Base-by-base conservation (phyloP, 371 early-diverging fungal genomes). In the Encephalitozoon hellem region DNA sequence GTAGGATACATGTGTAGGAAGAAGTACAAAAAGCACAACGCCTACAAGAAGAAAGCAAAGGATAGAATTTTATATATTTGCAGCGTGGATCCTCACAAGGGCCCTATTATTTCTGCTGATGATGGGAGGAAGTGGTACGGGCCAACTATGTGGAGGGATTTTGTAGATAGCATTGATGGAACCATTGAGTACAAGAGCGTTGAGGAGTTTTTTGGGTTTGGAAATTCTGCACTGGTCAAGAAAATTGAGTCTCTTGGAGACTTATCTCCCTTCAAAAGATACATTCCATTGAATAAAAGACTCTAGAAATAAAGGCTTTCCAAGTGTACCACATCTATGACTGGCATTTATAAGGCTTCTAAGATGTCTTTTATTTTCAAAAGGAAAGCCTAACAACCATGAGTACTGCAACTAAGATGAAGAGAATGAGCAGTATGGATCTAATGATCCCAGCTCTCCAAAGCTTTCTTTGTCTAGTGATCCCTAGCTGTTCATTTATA, bases 191-290 rank as follows among this genome's bases (percentile, higher is more conserved):
- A 65, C 43, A 67, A 54, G 30, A 72, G 15, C 43, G 18, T 79
- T 34, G 82, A 78, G 41, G 66, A 59, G 11, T 82, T 82, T 63
- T 82, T 82, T 72, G 82, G 82, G 28, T 42, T 82, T 3, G 68
- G 53, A 38, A 71, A 79, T 51, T 69, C 76, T 52, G 49, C 73
- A 9, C 32, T 77, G 9, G 74, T 69, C 55, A 77, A 67, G 26
- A 47, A 71, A 41, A 72, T 82, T 28, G 82, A 82, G 43, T 72
- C 72, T 55, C 63, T 80, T 43, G 81, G 81, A 43, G 81, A 80
- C 54, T 72, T 80, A 23, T 77, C 77, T 38, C 2, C 54, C 2
- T 77, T 69, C 47, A 43, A 54, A 47, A 64, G 69, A n/a, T 80
- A 80, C 54, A 28, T 80, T 47, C 69, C 77, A 8, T 26, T 67